Evolutionary conservation across 2,329 filamentous ascomycete species (phyloP).

Genomic region (Aspergillus carbonarius): DNA sequence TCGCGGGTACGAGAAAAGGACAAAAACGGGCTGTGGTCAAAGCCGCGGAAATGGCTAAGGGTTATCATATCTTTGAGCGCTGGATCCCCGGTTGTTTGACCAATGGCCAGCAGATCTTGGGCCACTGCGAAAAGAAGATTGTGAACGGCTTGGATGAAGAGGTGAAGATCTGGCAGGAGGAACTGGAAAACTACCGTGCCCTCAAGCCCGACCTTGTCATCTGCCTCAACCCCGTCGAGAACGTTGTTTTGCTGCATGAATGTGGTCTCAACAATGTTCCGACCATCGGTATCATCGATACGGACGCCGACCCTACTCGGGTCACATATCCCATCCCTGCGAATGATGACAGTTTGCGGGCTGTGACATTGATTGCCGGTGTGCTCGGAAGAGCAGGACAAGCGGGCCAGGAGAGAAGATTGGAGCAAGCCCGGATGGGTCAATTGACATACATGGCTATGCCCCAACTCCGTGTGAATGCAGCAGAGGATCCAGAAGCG

Average conservation of each 20-base stretch:
- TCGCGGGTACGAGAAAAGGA: constrained; percentile 81
- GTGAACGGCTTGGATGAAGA: constrained; percentile 72
- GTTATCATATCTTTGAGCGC: constrained; percentile 85
- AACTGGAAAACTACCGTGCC: constrained; percentile 62
- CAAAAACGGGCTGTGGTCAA: constrained; percentile 78
- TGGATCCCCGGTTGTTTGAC: constrained; percentile 93
- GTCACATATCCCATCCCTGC: constrained; percentile 96
- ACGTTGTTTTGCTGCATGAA: constrained; percentile 86
- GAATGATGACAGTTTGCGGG: constrained; percentile 92
- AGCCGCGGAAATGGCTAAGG: constrained; percentile 73
- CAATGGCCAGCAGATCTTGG: constrained; percentile 87
- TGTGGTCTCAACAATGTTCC: constrained; percentile 85
- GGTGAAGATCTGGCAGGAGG: constrained; percentile 63
- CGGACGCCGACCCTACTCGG: constrained; percentile 86
- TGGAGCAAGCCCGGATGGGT: constrained; percentile 62
- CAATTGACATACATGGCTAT: constrained; percentile 55
- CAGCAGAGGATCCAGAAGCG: background rate
- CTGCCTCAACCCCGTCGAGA: constrained; percentile 89
- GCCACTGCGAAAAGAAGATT: constrained; percentile 66
- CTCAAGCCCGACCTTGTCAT: constrained; percentile 88
- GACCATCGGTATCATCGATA: constrained; percentile 93
- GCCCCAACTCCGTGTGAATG: constrained; percentile 9
- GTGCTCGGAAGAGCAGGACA: constrained; percentile 82
- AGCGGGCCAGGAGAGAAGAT: constrained; percentile 67
- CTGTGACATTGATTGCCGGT: constrained; percentile 76